phyloP scores from a whole-genome alignment of 768 basidiomycete genomes.

The Panaeolus papilionaceus region DNA sequence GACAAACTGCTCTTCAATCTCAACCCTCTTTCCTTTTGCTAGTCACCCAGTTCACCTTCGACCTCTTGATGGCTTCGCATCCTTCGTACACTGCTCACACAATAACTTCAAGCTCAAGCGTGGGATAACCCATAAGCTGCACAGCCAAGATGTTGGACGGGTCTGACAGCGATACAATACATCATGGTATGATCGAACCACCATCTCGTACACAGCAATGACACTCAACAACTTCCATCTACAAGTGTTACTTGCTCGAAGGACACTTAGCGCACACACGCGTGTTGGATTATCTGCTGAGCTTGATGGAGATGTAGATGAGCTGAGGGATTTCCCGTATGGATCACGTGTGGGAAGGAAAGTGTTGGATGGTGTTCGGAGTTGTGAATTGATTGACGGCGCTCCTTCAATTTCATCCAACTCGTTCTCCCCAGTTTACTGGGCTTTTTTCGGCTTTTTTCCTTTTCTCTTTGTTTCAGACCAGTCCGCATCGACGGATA shows the following conservation, averaged over 20 bases:
- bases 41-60: not conserved
- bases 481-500: not conserved
- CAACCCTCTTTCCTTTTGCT: not conserved
- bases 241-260: not conserved
- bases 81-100: not conserved
- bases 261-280: not conserved
- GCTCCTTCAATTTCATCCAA: not conserved
- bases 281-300: not conserved
- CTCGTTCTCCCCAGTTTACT: not conserved
- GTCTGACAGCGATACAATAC: not conserved
- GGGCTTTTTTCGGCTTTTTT: not conserved
- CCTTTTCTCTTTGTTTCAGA: not conserved
- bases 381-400: not conserved
- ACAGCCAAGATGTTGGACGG: not conserved
- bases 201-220: not conserved
- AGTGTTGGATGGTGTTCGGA: not conserved
- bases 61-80: not conserved
- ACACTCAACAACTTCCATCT: not conserved
- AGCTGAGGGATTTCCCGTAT: not conserved
- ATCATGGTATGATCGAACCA: not conserved
- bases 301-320: not conserved
- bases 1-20: not conserved
- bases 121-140: not conserved
- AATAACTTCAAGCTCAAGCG: not conserved
- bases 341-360: not conserved